Evolutionary conservation across 179 eudicot species (phyloP).

Genomic region (Spergularia azorica): DNA sequence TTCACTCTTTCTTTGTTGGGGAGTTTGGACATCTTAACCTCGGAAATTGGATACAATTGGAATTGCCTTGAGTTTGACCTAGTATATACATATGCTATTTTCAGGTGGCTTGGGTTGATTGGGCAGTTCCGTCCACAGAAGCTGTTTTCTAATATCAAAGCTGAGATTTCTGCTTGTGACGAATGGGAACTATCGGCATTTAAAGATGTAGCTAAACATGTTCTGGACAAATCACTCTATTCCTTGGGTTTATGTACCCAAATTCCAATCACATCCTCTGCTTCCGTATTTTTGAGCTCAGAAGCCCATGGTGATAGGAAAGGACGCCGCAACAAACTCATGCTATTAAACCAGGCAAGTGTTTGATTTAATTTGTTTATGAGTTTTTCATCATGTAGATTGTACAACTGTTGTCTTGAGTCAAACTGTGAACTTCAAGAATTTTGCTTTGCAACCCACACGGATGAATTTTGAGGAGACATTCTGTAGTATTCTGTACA

Average conservation of each 20-base stretch:
- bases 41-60: background rate
- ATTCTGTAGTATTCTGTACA: no score
- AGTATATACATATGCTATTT: slow-evolving; percentile 10
- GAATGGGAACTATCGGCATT: slow-evolving; percentile 47
- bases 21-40: background rate
- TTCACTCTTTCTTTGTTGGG: background rate
- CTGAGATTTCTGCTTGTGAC: slow-evolving; percentile 42
- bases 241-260: slow-evolving; percentile 58
- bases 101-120: slow-evolving; percentile 74
- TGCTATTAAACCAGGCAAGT: slow-evolving; percentile 67
- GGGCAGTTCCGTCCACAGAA: slow-evolving; percentile 81
- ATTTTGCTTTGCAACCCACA: background rate
- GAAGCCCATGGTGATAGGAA: slow-evolving; percentile 64
- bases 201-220: slow-evolving; percentile 51
- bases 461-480: no score
- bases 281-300: slow-evolving; percentile 56
- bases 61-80: slow-evolving; percentile 1
- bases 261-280: slow-evolving; percentile 45
- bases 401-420: background rate
- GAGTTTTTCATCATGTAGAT: background rate
- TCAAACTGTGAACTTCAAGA: background rate
- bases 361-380: slow-evolving; percentile 3
- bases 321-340: slow-evolving; percentile 53
- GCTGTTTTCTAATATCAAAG: slow-evolving; percentile 61
- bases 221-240: slow-evolving; percentile 69